phyloP scores from a whole-genome alignment of 306 rosid genomes.

The Comarum palustre region DNA sequence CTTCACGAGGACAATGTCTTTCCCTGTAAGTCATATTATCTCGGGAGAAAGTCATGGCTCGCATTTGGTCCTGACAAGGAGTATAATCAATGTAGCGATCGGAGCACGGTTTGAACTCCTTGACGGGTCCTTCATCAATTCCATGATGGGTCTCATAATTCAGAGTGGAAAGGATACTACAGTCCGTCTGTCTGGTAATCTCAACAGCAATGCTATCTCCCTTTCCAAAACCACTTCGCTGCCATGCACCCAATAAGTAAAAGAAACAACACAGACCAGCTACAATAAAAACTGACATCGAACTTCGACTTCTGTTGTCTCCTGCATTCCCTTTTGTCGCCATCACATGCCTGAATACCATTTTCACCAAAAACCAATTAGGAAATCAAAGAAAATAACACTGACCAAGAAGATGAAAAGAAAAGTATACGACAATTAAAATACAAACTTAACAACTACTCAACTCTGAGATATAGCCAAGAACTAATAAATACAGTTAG shows the following conservation, averaged over 20 bases:
- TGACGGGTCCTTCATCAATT: conserved; percentile 33
- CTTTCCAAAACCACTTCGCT: conserved; percentile 84
- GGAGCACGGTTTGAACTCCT: conserved; percentile 53
- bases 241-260: conserved; percentile 80
- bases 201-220: conserved; percentile 78
- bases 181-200: conserved; percentile 65
- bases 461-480: neutral
- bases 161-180: conserved; percentile 59
- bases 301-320: conserved; percentile 49
- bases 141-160: conserved; percentile 72
- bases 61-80: conserved; percentile 70
- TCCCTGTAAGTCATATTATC: conserved; percentile 75
- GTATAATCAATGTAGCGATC: conserved; percentile 56
- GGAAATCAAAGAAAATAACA: neutral
- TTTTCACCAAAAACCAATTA: conserved; percentile 9
- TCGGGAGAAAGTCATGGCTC: conserved; percentile 71
- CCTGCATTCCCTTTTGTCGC: conserved; percentile 68
- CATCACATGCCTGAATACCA: conserved; percentile 42
- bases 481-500: neutral
- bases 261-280: conserved; percentile 74
- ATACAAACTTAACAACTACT: neutral
- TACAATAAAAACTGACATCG: conserved; percentile 48
- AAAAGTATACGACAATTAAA: neutral
- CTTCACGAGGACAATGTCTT: conserved; percentile 72
- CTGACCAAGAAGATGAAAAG: neutral